Evolutionary conservation across 305 asterid species (phyloP).

Genomic region (Salvia sclarea): DNA sequence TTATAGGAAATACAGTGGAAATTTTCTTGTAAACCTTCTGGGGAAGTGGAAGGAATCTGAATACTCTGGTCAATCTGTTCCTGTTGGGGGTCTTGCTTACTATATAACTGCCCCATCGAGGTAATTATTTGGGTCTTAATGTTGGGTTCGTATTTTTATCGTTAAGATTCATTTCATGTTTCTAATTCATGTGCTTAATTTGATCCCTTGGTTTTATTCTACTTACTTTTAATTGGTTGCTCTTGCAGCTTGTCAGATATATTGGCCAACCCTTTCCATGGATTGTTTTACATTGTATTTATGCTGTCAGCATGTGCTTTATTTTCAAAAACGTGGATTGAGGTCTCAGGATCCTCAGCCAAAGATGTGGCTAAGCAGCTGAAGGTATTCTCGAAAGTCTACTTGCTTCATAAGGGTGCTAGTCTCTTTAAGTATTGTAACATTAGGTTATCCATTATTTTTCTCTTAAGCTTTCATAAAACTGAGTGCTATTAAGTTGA

Average conservation of each 20-base stretch:
- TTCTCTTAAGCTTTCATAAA: background rate
- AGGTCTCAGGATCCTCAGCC: conserved; percentile 66
- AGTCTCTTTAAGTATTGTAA: background rate
- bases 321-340: conserved; percentile 64
- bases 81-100: conserved; percentile 65
- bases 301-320: conserved; percentile 66
- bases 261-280: conserved; percentile 62
- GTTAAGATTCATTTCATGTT: background rate
- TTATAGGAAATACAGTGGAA: conserved; percentile 51
- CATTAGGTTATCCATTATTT: background rate
- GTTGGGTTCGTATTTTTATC: background rate
- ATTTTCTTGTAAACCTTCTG: conserved; percentile 52
- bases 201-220: conserved; percentile 3
- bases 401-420: background rate
- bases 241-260: conserved; percentile 51
- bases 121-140: conserved; percentile 21
- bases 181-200: background rate
- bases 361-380: conserved; percentile 63
- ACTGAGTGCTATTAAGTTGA: background rate
- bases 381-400: conserved; percentile 47
- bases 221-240: background rate
- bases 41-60: conserved; percentile 64
- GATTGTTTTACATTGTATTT: conserved; percentile 53
- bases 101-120: conserved; percentile 65
- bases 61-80: conserved; percentile 59